Percentiles rank a stretch among this genome's conserved stretches.
Evolutionary conservation across 176 grass and related monocot species (phyloP).

Genomic region (Chrysopogon serrulatus): DNA sequence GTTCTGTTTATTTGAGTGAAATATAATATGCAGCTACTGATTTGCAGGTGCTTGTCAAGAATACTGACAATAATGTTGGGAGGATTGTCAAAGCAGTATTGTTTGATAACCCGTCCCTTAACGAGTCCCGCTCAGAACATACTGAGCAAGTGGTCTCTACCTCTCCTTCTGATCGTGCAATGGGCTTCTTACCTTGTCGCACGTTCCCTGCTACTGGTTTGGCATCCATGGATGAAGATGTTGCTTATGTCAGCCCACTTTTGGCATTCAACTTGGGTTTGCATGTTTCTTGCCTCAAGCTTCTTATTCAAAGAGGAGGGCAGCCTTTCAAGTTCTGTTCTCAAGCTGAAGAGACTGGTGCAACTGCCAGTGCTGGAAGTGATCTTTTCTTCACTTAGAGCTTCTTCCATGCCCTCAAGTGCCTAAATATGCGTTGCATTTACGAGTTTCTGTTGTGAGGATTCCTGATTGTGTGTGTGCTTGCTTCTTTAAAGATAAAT

Average conservation of each 20-base stretch:
- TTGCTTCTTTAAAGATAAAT: conserved; percentile 80
- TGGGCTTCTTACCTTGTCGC: conserved; percentile 59
- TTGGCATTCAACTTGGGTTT: conserved; percentile 87
- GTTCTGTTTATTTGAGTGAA: background rate
- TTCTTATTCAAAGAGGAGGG: conserved; percentile 55
- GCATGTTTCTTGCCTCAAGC: conserved; percentile 66
- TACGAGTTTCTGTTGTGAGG: conserved; percentile 83
- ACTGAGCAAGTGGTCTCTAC: background rate
- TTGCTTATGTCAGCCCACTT: conserved; percentile 75
- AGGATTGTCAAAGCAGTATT: conserved; percentile 71
- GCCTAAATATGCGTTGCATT: conserved; percentile 77
- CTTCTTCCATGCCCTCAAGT: conserved; percentile 65
- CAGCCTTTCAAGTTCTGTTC: conserved; percentile 56
- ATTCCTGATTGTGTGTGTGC: conserved; percentile 83
- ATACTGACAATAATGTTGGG: conserved; percentile 69
- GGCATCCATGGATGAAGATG: conserved; percentile 29
- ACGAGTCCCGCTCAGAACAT: conserved; percentile 15
- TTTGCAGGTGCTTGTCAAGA: conserved; percentile 82
- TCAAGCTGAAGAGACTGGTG: background rate
- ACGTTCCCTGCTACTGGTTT: conserved; percentile 22
- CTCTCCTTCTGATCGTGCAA: conserved; percentile 28
- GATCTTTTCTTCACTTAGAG: conserved; percentile 53
- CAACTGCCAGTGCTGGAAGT: conserved; percentile 1
- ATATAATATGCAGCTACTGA: background rate
- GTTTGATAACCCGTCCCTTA: conserved; percentile 35